phyloP scores from a whole-genome alignment of 1,284 basidiomycete species.

The Amylostereum areolatum region DNA sequence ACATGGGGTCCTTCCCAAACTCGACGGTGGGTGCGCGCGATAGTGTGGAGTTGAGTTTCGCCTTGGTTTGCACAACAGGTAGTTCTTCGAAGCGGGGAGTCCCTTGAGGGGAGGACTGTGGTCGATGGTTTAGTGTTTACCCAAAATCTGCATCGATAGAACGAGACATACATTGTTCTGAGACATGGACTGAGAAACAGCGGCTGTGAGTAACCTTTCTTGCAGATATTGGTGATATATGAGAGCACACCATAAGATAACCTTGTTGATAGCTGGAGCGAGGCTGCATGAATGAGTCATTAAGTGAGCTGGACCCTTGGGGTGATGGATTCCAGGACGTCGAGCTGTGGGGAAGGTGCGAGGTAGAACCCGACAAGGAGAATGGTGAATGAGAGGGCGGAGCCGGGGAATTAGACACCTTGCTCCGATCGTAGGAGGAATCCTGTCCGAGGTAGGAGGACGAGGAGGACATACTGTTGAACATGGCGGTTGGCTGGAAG shows the following conservation, averaged over 20 bases:
- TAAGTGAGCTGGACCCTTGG: slow-evolving; percentile 9
- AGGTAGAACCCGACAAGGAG: too few species aligned
- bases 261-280: slow-evolving; percentile 71
- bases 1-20: slow-evolving; percentile 78
- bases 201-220: slow-evolving; percentile 1
- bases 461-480: too few species aligned
- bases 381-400: too few species aligned
- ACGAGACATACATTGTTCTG: slow-evolving; percentile 43
- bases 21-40: slow-evolving; percentile 56
- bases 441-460: too few species aligned
- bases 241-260: slow-evolving; percentile 57
- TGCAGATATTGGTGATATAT: slow-evolving; percentile 9
- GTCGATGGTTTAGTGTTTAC: slow-evolving; percentile 5
- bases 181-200: slow-evolving; percentile 42
- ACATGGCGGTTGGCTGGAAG: too few species aligned
- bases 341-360: slow-evolving; percentile 8
- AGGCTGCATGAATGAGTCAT: slow-evolving; percentile 58
- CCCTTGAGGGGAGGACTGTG: slow-evolving; percentile 48
- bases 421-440: too few species aligned
- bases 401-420: too few species aligned
- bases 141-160: background rate
- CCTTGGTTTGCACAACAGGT: slow-evolving; percentile 67
- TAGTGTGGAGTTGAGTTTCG: slow-evolving; percentile 65
- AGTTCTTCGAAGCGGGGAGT: slow-evolving; percentile 59
- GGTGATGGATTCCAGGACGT: background rate